Conservation (phyloP, 345 rosid species). For the Eucalyptus erythrocorys region DNA sequence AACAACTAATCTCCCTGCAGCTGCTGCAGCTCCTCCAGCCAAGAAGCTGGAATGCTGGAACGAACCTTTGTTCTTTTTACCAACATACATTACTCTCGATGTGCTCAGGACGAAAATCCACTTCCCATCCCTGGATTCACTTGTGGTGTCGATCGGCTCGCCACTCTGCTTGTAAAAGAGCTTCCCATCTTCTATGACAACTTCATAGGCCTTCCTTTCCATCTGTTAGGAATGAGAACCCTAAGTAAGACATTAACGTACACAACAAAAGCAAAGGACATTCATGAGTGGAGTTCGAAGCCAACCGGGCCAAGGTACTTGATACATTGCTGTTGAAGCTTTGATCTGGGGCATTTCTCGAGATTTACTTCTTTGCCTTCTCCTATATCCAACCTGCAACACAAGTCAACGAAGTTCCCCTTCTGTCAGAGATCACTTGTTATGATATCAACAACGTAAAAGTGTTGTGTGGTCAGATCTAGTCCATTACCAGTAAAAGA, state of each 20-base stretch:
- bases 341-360: conserved; percentile 62
- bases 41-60: conserved; percentile 96
- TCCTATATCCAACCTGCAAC: conserved; percentile 84
- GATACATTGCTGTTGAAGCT: conserved; percentile 88
- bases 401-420: neutral
- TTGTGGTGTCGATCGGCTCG: conserved; percentile 42
- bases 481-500: conserved; percentile 81
- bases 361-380: conserved; percentile 88
- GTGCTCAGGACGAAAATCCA: conserved; percentile 95
- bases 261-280: neutral
- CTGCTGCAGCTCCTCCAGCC: conserved; percentile 87
- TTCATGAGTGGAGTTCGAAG: neutral
- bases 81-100: conserved; percentile 60
- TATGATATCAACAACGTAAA: neutral
- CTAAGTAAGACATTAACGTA: neutral
- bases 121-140: conserved; percentile 41
- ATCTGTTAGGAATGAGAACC: conserved; percentile 24
- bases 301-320: conserved; percentile 94
- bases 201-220: conserved; percentile 85
- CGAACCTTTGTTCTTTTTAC: conserved; percentile 68
- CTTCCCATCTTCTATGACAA: conserved; percentile 52
- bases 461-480: neutral
- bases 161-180: conserved; percentile 56
- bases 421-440: neutral
- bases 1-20: conserved; percentile 74